phyloP scores from a whole-genome alignment of 441 rosid genomes.

The Arabidopsis hybrid region DNA sequence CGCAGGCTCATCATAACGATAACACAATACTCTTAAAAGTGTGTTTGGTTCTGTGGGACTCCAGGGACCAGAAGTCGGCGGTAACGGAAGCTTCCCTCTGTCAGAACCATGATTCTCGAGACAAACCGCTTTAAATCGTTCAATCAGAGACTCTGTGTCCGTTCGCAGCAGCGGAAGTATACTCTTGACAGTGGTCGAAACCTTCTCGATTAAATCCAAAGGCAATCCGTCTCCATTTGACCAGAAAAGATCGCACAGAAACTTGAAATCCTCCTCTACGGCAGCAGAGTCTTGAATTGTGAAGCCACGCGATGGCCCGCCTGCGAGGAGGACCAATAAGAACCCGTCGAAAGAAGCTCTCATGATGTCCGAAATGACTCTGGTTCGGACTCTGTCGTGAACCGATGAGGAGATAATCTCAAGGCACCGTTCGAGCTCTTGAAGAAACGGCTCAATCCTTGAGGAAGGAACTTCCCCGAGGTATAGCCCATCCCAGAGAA shows the following conservation, averaged over 20 bases:
- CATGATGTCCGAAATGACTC: constrained; percentile 69
- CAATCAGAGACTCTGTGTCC: constrained; percentile 59
- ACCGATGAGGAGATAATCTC: constrained; percentile 65
- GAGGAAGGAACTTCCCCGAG: constrained; percentile 76
- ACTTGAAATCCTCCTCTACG: constrained; percentile 68
- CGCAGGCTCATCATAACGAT: constrained; percentile 64
- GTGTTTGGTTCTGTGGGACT: constrained; percentile 74
- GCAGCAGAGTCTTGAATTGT: constrained; percentile 54
- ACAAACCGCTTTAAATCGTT: constrained; percentile 54
- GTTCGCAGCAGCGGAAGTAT: constrained; percentile 60
- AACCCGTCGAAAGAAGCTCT: constrained; percentile 79
- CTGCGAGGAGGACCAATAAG: constrained; percentile 70
- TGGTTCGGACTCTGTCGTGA: constrained; percentile 70
- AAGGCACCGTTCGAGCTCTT: constrained; percentile 66
- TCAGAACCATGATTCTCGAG: constrained; percentile 60
- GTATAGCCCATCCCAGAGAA: constrained; percentile 74
- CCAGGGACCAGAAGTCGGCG: constrained; percentile 78
- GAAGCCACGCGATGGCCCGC: constrained; percentile 75
- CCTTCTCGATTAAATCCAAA: constrained; percentile 66
- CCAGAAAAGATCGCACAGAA: constrained; percentile 75
- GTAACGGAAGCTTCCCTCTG: constrained; percentile 67
- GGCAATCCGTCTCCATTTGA: constrained; percentile 82
- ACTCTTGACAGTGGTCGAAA: constrained; percentile 53
- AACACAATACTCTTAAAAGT: constrained; percentile 66
- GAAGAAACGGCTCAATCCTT: constrained; percentile 79